These are phyloP conservation scores for Begonia fuchsioides DNA, from an alignment of 306 rosid genomes.

Conservation along the genomic window DNA sequence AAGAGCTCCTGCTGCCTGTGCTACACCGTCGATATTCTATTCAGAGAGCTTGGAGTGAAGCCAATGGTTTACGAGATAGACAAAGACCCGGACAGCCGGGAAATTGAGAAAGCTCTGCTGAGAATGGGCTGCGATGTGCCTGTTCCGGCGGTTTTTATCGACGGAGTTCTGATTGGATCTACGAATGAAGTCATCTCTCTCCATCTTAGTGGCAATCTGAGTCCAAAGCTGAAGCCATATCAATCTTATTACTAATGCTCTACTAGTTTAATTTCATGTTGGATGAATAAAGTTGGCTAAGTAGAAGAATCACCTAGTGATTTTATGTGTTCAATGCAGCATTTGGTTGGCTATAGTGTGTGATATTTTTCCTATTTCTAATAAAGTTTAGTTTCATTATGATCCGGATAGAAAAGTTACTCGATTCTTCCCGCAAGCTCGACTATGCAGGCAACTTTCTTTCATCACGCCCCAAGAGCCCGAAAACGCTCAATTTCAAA, in stretches of 20 bases:
- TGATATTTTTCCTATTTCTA: neutral
- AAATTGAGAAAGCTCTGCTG: conserved; percentile 47
- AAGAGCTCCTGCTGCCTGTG: conserved; percentile 59
- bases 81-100: conserved; percentile 41
- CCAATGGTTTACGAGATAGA: conserved; percentile 47
- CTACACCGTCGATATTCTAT: conserved; percentile 37
- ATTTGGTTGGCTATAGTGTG: neutral
- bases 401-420: too few relatives aligned
- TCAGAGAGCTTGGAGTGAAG: conserved; percentile 30
- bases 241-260: conserved; percentile 7
- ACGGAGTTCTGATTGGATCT: conserved; percentile 39
- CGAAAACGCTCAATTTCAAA: too few relatives aligned
- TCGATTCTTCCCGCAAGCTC: too few relatives aligned
- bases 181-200: conserved; percentile 65
- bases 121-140: conserved; percentile 35
- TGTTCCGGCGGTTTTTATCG: conserved; percentile 53
- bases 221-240: conserved; percentile 28
- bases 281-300: conserved; percentile 3
- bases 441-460: too few relatives aligned
- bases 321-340: neutral
- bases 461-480: too few relatives aligned
- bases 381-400: neutral
- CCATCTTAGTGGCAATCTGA: conserved; percentile 48
- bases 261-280: conserved; percentile 11
- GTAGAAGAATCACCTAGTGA: neutral